Percentiles rank a stretch among this genome's conserved stretches.
phyloP scores from a whole-genome alignment of 169 alveolate genomes.

The Perkinsus chesapeaki region DNA sequence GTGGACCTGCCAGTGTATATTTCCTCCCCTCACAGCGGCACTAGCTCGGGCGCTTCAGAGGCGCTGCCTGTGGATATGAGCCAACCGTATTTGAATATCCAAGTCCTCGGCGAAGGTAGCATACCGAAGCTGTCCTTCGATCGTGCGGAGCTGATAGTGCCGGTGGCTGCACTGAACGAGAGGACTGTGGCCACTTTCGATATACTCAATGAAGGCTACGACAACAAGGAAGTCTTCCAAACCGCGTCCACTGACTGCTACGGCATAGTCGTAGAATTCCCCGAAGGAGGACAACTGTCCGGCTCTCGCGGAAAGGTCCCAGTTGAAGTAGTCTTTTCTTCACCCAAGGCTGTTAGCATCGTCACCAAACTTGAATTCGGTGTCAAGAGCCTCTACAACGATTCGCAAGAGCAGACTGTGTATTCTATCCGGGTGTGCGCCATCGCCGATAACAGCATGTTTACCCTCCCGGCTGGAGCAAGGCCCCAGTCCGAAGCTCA shows the following conservation, averaged over 20 bases:
- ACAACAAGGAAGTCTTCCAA: slow-evolving; percentile 62
- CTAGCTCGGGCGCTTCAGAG: slow-evolving; percentile 17
- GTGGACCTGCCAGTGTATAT: slow-evolving; percentile 61
- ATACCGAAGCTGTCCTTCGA: slow-evolving; percentile 78
- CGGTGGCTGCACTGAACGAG: slow-evolving; percentile 70
- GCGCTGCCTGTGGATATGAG: slow-evolving; percentile 35
- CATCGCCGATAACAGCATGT: slow-evolving; percentile 75
- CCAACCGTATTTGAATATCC: slow-evolving; percentile 58
- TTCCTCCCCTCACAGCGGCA: slow-evolving; percentile 39
- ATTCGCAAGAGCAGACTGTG: too few relatives aligned
- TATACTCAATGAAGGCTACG: slow-evolving; percentile 80
- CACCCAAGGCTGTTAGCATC: slow-evolving; percentile 67
- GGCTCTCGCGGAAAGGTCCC: slow-evolving; percentile 54
- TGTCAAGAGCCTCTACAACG: slow-evolving; percentile 72
- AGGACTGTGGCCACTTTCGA: slow-evolving; percentile 58
- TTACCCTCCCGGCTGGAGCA: slow-evolving; percentile 67
- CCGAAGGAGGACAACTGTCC: slow-evolving; percentile 66
- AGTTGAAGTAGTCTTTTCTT: slow-evolving; percentile 60
- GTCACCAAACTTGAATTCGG: slow-evolving; percentile 74
- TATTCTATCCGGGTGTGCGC: slow-evolving; percentile 74
- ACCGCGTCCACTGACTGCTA: slow-evolving; percentile 58
- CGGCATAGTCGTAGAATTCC: slow-evolving; percentile 57
- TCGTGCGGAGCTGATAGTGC: slow-evolving; percentile 73
- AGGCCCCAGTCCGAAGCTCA: too few relatives aligned
- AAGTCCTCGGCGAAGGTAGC: slow-evolving; percentile 78